These are phyloP conservation scores for Suhomyces ambrosiae DNA, from an alignment of 1,139 yeast genomes.

Conservation along the genomic window DNA sequence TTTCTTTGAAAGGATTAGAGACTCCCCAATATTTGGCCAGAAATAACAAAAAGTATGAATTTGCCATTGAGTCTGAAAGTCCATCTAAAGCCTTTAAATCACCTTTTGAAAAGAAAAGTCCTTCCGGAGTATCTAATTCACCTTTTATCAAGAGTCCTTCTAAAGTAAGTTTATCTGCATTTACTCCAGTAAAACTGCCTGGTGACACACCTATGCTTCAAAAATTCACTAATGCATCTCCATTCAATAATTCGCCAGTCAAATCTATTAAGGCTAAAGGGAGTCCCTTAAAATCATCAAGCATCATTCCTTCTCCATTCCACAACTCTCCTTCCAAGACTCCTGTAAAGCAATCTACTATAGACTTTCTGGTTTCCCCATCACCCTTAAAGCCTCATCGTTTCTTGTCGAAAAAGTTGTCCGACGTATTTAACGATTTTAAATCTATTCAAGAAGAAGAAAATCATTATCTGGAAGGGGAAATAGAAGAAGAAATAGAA, in stretches of 20 bases:
- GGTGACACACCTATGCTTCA: neutral
- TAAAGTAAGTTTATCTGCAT: too few relatives aligned
- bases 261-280: too few relatives aligned
- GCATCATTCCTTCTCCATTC: too few relatives aligned
- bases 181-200: conserved; percentile 1
- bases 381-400: conserved; percentile 48
- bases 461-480: conserved; percentile 16
- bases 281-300: too few relatives aligned
- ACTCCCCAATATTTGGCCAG: conserved; percentile 41
- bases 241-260: conserved; percentile 7
- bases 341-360: conserved; percentile 13
- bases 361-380: conserved; percentile 44
- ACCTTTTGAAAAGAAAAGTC: neutral
- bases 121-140: neutral
- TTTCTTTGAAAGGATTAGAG: conserved; percentile 16
- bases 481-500: conserved; percentile 18
- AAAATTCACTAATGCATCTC: neutral
- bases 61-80: conserved; percentile 10
- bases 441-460: conserved; percentile 24
- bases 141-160: neutral
- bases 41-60: conserved; percentile 26
- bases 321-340: conserved; percentile 11
- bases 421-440: conserved; percentile 35
- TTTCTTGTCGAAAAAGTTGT: conserved; percentile 35
- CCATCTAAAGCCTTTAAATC: conserved; percentile 2